Conservation (phyloP, 306 rosid genomes). For the Alnus glutinosa region DNA sequence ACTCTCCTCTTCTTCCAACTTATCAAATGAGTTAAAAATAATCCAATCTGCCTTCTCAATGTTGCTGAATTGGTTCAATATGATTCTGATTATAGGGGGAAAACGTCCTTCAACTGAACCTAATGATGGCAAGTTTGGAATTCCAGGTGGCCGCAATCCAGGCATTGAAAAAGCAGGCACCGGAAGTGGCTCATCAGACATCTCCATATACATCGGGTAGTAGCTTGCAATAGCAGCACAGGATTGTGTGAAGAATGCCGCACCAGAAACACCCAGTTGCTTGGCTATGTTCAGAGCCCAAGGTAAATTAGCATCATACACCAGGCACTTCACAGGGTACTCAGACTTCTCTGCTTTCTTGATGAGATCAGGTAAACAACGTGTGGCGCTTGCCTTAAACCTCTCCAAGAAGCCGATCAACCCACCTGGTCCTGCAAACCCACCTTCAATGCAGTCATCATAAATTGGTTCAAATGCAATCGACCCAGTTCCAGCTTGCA, state of each 20-base stretch:
- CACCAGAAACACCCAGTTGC: conserved; percentile 13
- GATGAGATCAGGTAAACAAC: conserved; percentile 16
- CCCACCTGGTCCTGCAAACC: not conserved
- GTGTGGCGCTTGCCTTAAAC: conserved; percentile 2
- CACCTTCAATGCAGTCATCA: conserved; percentile 5
- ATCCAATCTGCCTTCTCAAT: conserved; percentile 12
- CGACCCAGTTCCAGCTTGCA: not conserved
- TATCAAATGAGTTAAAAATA: conserved; percentile 6
- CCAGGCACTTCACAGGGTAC: conserved; percentile 24
- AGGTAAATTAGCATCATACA: conserved; percentile 29
- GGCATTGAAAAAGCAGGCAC: conserved; percentile 18
- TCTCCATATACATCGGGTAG: not conserved
- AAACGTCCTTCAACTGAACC: not conserved
- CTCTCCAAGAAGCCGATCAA: conserved; percentile 8
- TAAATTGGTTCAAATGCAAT: not conserved
- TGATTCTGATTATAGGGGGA: not conserved
- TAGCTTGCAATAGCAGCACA: conserved; percentile 30
- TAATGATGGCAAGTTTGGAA: not conserved
- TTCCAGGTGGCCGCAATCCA: not conserved
- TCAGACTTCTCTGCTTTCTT: conserved; percentile 5
- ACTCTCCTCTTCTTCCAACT: conserved; percentile 20
- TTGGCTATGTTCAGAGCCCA: conserved; percentile 32
- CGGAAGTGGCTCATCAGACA: not conserved
- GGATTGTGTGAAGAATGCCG: conserved; percentile 36
- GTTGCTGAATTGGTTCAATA: conserved; percentile 13